Percentiles rank a stretch among this genome's conserved stretches.
Evolutionary conservation across 768 basidiomycete species (phyloP).

Genomic region (Phanerodontia chrysosporium): DNA sequence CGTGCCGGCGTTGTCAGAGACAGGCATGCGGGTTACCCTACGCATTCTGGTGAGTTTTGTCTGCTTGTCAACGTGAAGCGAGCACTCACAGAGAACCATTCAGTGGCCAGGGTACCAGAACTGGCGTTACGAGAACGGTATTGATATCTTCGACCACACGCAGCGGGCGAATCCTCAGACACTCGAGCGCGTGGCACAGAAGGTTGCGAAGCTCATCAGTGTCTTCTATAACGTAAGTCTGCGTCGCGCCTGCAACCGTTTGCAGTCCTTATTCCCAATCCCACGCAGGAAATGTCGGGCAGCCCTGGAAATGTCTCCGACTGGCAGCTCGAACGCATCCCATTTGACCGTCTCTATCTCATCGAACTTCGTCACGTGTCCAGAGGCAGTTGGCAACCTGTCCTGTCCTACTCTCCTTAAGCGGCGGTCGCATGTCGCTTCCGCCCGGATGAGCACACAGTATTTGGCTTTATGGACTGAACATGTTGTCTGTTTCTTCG

Average conservation of each 20-base stretch:
- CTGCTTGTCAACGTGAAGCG: not conserved
- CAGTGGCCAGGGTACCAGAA: conserved; percentile 1
- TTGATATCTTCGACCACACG: not conserved
- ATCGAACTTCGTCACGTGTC: conserved; percentile 2
- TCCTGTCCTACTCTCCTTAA: too few relatives aligned
- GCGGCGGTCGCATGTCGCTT: too few relatives aligned
- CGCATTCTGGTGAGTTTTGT: not conserved
- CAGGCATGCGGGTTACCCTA: not conserved
- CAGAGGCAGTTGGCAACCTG: conserved; percentile 10
- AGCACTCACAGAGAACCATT: not conserved
- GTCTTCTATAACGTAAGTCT: not conserved
- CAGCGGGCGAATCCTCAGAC: not conserved
- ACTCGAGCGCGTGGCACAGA: not conserved
- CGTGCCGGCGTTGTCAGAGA: not conserved
- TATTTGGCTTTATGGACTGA: too few relatives aligned
- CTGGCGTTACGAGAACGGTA: not conserved
- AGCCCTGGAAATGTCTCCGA: not conserved
- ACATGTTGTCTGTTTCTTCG: too few relatives aligned
- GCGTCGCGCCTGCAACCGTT: not conserved
- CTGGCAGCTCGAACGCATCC: not conserved
- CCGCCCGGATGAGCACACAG: too few relatives aligned
- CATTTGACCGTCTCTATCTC: not conserved
- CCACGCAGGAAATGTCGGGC: not conserved
- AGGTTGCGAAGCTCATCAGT: not conserved
- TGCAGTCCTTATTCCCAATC: not conserved